phyloP scores from a whole-genome alignment of 2,329 filamentous ascomycete genomes.

The Nothophoma quercina region DNA sequence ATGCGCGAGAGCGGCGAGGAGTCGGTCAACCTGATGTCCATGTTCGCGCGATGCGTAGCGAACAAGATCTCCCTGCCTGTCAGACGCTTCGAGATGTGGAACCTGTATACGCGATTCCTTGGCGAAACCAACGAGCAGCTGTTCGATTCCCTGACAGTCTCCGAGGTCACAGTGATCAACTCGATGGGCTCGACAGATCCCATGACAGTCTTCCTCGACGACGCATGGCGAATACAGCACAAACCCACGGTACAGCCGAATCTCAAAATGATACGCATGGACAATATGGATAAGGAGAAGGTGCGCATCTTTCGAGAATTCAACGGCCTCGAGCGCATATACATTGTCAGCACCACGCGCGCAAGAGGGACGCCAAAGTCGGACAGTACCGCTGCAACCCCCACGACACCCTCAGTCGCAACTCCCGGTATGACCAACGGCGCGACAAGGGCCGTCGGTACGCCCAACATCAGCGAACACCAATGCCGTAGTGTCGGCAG shows the following conservation, averaged over 20 bases:
- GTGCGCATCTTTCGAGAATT: constrained; percentile 54
- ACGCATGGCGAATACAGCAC: constrained; percentile 57
- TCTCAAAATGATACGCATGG: constrained; percentile 59
- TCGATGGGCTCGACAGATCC: constrained; percentile 57
- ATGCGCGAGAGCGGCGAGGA: constrained; percentile 67
- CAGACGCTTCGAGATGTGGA: constrained; percentile 63
- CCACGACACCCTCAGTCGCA: constrained; percentile 37
- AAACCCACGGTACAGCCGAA: constrained; percentile 37
- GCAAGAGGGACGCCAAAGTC: constrained; percentile 31
- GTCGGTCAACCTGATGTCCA: constrained; percentile 61
- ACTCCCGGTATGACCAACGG: constrained; percentile 29
- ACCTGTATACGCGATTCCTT: constrained; percentile 63
- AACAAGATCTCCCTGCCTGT: constrained; percentile 57
- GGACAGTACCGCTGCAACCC: constrained; percentile 38
- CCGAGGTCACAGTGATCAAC: constrained; percentile 63
- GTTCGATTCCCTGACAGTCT: constrained; percentile 51
- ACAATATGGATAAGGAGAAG: constrained; percentile 56
- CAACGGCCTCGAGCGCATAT: constrained; percentile 58
- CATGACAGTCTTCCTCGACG: constrained; percentile 63
- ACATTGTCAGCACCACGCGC: constrained; percentile 57
- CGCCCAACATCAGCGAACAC: constrained; percentile 35
- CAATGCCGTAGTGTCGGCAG: constrained; percentile 48
- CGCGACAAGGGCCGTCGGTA: constrained; percentile 28
- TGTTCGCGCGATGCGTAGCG: constrained; percentile 63
- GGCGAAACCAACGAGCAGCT: constrained; percentile 55